These are phyloP conservation scores for Fraxinus anomala DNA, from an alignment of 257 asterid species.

Conservation along the genomic window DNA sequence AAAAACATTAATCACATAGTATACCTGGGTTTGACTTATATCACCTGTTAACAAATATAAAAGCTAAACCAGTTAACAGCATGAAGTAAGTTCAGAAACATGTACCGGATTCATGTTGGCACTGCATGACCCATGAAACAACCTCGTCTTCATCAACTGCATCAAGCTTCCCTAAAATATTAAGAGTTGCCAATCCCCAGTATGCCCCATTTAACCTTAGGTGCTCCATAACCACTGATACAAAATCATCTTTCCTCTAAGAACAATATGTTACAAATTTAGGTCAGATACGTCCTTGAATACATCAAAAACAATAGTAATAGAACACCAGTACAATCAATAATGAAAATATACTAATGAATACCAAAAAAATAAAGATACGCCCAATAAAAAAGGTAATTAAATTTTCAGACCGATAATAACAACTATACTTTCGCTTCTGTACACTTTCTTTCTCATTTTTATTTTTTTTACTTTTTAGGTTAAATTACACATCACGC, in stretches of 20 bases:
- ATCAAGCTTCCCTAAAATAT: constrained; percentile 69
- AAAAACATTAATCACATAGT: not conserved
- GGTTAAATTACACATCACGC: too few relatives aligned
- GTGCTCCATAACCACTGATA: constrained; percentile 89
- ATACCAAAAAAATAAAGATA: not conserved
- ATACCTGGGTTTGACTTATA: not conserved
- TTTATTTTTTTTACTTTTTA: too few relatives aligned
- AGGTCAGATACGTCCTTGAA: not conserved
- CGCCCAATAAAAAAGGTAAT: not conserved
- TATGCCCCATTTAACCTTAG: constrained; percentile 84
- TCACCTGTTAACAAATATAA: not conserved
- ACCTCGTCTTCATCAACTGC: constrained; percentile 77
- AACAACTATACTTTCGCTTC: not conserved
- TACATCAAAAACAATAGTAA: not conserved
- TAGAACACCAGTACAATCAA: not conserved
- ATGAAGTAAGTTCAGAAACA: constrained; percentile 23
- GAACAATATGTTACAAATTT: not conserved
- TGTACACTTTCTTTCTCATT: not conserved
- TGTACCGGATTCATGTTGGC: constrained; percentile 95
- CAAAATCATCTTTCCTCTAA: constrained; percentile 78
- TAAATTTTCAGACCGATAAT: not conserved
- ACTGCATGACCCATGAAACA: constrained; percentile 81
- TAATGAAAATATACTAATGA: not conserved
- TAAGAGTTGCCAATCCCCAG: constrained; percentile 96
- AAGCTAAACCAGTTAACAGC: not conserved